These are phyloP conservation scores for Cyathus striatus DNA, from an alignment of 768 basidiomycete genomes.

Conservation along the genomic window DNA sequence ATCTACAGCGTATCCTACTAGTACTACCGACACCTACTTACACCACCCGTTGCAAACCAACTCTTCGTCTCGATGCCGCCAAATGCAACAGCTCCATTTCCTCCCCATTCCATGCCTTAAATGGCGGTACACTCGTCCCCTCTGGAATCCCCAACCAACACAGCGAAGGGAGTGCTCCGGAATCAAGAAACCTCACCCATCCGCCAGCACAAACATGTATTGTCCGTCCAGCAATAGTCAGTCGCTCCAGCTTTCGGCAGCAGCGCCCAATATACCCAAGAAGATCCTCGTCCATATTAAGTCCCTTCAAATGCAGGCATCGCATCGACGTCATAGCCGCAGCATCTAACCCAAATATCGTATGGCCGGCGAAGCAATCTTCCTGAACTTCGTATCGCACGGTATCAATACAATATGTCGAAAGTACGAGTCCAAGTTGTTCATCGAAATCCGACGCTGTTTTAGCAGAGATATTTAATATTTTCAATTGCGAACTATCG, in stretches of 20 bases:
- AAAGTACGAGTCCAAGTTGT: slow-evolving; percentile 33
- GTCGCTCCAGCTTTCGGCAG: slow-evolving; percentile 32
- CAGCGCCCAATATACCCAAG: slow-evolving; percentile 24
- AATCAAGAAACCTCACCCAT: slow-evolving; percentile 36
- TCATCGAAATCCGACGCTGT: slow-evolving; percentile 30
- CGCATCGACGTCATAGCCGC: slow-evolving; percentile 22
- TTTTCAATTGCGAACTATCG: slow-evolving; percentile 27
- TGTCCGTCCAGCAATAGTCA: slow-evolving; percentile 34
- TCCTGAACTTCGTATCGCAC: slow-evolving; percentile 38
- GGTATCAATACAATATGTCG: slow-evolving; percentile 32
- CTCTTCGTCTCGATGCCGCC: slow-evolving; percentile 13
- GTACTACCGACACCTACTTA: neutral
- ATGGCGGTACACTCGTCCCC: slow-evolving; percentile 36
- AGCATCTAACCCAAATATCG: slow-evolving; percentile 25
- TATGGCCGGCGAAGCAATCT: slow-evolving; percentile 11
- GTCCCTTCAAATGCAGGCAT: slow-evolving; percentile 34
- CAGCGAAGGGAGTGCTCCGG: slow-evolving; percentile 27
- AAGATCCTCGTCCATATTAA: slow-evolving; percentile 30
- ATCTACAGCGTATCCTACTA: neutral
- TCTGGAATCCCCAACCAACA: slow-evolving; percentile 29
- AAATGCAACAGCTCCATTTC: slow-evolving; percentile 10
- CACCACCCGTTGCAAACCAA: neutral
- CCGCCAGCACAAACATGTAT: slow-evolving; percentile 29
- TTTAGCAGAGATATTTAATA: slow-evolving; percentile 30
- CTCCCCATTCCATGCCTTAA: slow-evolving; percentile 25